phyloP scores from a whole-genome alignment of 805 yeast species.

The Cyberlindnera subsufficiens region DNA sequence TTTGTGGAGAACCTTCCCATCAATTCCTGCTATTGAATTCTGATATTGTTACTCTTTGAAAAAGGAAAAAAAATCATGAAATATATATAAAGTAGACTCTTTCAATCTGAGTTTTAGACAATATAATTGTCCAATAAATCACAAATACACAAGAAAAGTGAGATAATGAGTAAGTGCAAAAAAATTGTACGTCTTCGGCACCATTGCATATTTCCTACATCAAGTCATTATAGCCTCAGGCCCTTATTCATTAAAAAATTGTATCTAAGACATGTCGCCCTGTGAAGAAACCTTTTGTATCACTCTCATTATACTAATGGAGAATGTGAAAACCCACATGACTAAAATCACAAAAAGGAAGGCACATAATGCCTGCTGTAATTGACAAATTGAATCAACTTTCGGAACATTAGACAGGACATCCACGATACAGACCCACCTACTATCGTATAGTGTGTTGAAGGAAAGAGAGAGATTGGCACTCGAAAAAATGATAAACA shows the following conservation, averaged over 20 bases:
- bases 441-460: conserved; percentile 70
- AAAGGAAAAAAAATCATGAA: no score
- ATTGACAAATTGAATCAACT: conserved; percentile 55
- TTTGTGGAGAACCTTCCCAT: no score
- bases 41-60: no score
- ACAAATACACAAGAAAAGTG: no score
- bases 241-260: not conserved
- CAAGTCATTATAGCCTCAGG: no score
- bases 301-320: conserved; percentile 77
- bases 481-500: conserved; percentile 82
- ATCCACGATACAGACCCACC: conserved; percentile 64
- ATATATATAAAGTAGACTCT: no score
- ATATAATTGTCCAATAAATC: no score
- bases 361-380: conserved; percentile 74
- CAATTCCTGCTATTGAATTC: no score
- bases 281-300: conserved; percentile 51
- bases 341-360: conserved; percentile 70
- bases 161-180: no score
- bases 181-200: no score
- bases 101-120: no score
- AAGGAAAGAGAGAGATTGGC: conserved; percentile 85
- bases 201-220: no score
- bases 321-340: conserved; percentile 81
- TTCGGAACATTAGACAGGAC: conserved; percentile 25
- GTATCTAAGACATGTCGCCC: not conserved